Conservation (phyloP, 2,329 filamentous ascomycete species). For the Mycogone perniciosa region DNA sequence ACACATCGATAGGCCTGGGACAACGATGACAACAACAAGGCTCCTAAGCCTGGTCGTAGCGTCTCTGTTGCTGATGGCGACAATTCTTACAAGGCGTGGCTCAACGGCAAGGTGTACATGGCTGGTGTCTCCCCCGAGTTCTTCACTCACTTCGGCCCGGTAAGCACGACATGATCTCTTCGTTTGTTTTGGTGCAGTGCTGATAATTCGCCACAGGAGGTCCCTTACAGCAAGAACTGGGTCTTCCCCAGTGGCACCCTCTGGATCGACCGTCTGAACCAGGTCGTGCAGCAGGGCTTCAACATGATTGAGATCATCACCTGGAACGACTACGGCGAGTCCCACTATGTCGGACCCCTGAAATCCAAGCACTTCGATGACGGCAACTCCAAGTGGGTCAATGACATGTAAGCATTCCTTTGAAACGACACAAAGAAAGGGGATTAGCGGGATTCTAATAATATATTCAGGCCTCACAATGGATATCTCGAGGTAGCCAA, state of each 20-base stretch:
- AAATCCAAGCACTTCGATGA: slow-evolving; percentile 36
- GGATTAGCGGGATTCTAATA: no score
- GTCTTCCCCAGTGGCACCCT: slow-evolving; percentile 53
- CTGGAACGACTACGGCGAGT: slow-evolving; percentile 49
- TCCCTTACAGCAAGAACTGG: slow-evolving; percentile 37
- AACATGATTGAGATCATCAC: slow-evolving; percentile 42
- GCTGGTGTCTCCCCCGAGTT: slow-evolving; percentile 40
- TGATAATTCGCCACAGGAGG: not conserved
- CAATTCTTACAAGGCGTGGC: slow-evolving; percentile 26
- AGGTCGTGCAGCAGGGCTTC: slow-evolving; percentile 38
- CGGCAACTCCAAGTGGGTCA: slow-evolving; percentile 42
- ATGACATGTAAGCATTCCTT: slow-evolving; percentile 32
- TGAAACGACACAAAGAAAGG: not conserved
- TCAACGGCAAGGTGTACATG: slow-evolving; percentile 41
- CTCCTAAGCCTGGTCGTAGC: slow-evolving; percentile 33
- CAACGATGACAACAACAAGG: slow-evolving; percentile 41
- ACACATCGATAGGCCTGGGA: slow-evolving; percentile 32
- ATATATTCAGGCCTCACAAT: slow-evolving; percentile 26
- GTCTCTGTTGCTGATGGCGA: slow-evolving; percentile 37
- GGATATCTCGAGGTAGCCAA: slow-evolving; percentile 49
- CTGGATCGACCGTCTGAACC: slow-evolving; percentile 53
- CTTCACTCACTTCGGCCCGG: slow-evolving; percentile 40
- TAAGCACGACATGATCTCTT: slow-evolving; percentile 16
- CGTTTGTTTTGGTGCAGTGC: no score
- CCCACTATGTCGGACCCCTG: slow-evolving; percentile 47